These are phyloP conservation scores for Oryza coarctata DNA, from an alignment of 176 grass and related monocot species.

Conservation along the genomic window DNA sequence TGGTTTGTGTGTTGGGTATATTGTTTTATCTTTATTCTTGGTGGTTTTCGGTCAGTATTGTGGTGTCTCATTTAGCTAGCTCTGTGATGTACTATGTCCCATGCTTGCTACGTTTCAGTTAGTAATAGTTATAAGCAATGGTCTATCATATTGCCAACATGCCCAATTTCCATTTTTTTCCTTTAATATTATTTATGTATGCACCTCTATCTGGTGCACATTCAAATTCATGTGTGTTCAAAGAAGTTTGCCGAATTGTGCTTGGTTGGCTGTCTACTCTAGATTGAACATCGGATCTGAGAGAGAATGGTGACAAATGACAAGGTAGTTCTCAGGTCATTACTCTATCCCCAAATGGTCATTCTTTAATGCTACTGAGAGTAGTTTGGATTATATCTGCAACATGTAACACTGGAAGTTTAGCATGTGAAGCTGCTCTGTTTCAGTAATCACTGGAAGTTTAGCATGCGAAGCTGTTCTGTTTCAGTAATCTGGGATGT, in stretches of 20 bases:
- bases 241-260: background rate
- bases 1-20: constrained; percentile 66
- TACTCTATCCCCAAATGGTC: background rate
- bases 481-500: background rate
- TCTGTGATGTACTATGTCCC: constrained; percentile 50
- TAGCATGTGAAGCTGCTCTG: background rate
- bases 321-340: background rate
- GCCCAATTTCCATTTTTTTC: background rate
- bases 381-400: background rate
- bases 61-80: constrained; percentile 60
- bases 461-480: background rate
- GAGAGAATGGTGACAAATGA: background rate
- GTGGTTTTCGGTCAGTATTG: constrained; percentile 48
- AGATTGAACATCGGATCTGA: background rate
- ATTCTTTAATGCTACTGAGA: background rate
- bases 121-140: constrained; percentile 59
- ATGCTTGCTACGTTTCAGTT: constrained; percentile 49
- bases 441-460: background rate
- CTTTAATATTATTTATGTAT: background rate
- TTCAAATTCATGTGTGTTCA: background rate
- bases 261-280: background rate
- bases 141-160: constrained; percentile 27
- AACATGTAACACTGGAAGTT: background rate
- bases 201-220: background rate
- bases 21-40: constrained; percentile 60